Percentiles rank a stretch among this genome's conserved stretches.
Conservation (phyloP, 495 filamentous ascomycete genomes). For the Tetracladium setigerum region DNA sequence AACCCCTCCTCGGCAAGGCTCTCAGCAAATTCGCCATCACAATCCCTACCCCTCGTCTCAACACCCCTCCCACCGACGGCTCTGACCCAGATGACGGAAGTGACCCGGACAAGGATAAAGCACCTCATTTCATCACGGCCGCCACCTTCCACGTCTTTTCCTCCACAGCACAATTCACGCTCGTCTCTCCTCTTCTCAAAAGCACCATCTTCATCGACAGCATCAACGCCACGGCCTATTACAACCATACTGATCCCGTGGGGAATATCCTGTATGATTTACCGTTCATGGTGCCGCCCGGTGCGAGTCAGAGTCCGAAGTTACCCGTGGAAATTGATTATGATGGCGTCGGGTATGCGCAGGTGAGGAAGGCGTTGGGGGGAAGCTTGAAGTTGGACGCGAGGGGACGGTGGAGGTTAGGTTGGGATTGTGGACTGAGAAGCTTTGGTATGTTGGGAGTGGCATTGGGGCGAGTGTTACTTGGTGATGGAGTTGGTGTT, state of each 20-base stretch:
- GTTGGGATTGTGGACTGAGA: slow-evolving; percentile 64
- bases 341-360: slow-evolving; percentile 73
- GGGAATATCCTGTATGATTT: slow-evolving; percentile 67
- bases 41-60: slow-evolving; percentile 60
- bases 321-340: slow-evolving; percentile 76
- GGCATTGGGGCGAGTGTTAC: slow-evolving; percentile 69
- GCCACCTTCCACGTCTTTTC: slow-evolving; percentile 82
- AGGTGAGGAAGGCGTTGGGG: slow-evolving; percentile 75
- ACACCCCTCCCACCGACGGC: slow-evolving; percentile 37
- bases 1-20: slow-evolving; percentile 63
- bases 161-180: slow-evolving; percentile 76
- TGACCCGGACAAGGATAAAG: slow-evolving; percentile 24
- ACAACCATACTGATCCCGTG: slow-evolving; percentile 68
- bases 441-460: slow-evolving; percentile 59
- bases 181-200: slow-evolving; percentile 67
- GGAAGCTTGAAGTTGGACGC: slow-evolving; percentile 72
- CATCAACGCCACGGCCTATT: slow-evolving; percentile 77
- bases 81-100: slow-evolving; percentile 35
- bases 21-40: slow-evolving; percentile 61
- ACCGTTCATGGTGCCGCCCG: slow-evolving; percentile 73
- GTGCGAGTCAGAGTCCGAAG: slow-evolving; percentile 57
- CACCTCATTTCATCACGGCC: slow-evolving; percentile 70
- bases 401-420: slow-evolving; percentile 62
- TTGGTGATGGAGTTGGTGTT: slow-evolving; percentile 30
- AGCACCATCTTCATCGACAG: slow-evolving; percentile 66